A percentile compares a stretch with the other conserved stretches of the same genome.
phyloP scores from a whole-genome alignment of 306 rosid species.

The Trifolium repens region DNA sequence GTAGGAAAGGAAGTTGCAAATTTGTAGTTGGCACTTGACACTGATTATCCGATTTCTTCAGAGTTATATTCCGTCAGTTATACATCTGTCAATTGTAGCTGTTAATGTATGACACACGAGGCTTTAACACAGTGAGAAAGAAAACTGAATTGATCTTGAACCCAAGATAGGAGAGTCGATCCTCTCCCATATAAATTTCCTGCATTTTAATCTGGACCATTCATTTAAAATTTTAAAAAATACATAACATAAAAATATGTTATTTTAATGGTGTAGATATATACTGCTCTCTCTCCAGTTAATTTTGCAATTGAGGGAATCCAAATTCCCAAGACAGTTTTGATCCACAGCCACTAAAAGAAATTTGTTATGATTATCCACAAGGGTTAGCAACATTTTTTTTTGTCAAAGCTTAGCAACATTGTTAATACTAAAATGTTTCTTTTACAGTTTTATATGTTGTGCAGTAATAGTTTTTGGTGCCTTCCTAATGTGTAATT shows the following conservation, averaged over 20 bases:
- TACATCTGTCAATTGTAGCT: slow-evolving; percentile 8
- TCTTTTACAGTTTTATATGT: no score
- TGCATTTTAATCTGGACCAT: no score
- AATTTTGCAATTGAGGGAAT: no score
- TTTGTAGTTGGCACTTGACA: neutral
- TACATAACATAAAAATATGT: no score
- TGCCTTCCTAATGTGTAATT: neutral
- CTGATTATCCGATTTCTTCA: slow-evolving; percentile 14
- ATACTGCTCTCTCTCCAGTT: no score
- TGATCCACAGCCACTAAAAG: slow-evolving; percentile 22
- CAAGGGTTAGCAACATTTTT: neutral
- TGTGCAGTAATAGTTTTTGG: neutral
- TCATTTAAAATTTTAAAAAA: no score
- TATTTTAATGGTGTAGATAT: no score
- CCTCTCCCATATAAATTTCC: no score
- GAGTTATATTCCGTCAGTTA: slow-evolving; percentile 14
- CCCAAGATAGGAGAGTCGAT: no score
- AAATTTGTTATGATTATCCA: slow-evolving; percentile 9
- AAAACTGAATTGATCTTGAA: neutral
- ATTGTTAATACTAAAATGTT: slow-evolving; percentile 2
- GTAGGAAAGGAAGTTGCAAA: slow-evolving; percentile 2
- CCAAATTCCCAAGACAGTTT: slow-evolving; percentile 10
- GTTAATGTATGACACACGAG: neutral
- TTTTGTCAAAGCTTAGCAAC: no score
- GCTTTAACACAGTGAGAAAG: neutral